Conservation (phyloP, 2,329 filamentous ascomycete genomes). For the Penicillium sp. region DNA sequence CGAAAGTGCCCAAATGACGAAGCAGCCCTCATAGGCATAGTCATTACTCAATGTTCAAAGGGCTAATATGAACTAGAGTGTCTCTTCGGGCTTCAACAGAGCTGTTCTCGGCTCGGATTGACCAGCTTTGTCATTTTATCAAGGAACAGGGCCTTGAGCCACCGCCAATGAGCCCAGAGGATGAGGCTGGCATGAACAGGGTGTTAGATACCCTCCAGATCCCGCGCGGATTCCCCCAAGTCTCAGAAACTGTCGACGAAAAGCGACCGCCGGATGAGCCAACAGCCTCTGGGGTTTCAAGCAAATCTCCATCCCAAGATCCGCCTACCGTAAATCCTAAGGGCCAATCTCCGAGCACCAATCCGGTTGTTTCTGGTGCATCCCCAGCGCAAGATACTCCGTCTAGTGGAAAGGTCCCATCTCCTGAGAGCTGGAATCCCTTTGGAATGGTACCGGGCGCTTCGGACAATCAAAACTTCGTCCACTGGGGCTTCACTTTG, state of each 20-base stretch:
- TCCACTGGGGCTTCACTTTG: slow-evolving; percentile 36
- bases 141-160: slow-evolving; percentile 40
- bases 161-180: slow-evolving; percentile 39
- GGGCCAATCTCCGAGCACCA: slow-evolving; percentile 8
- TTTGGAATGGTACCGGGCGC: slow-evolving; percentile 22
- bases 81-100: slow-evolving; percentile 38
- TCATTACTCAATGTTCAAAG: slow-evolving; percentile 2
- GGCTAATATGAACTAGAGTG: slow-evolving; percentile 24
- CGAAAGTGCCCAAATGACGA: background rate
- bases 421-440: slow-evolving; percentile 17
- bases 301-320: slow-evolving; percentile 14
- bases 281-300: background rate
- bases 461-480: slow-evolving; percentile 24
- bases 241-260: background rate
- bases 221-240: slow-evolving; percentile 24
- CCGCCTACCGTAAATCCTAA: slow-evolving; percentile 10
- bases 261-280: background rate
- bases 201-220: slow-evolving; percentile 39
- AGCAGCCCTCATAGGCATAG: background rate
- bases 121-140: slow-evolving; percentile 43
- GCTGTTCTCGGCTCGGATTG: slow-evolving; percentile 38
- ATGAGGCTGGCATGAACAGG: slow-evolving; percentile 38
- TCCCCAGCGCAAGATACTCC: slow-evolving; percentile 14
- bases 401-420: slow-evolving; percentile 10
- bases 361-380: slow-evolving; percentile 3